A percentile compares a stretch with the other conserved stretches of the same genome.
These are phyloP conservation scores for Microsporum canis DNA, from an alignment of 2,329 filamentous ascomycete species.

Conservation along the genomic window DNA sequence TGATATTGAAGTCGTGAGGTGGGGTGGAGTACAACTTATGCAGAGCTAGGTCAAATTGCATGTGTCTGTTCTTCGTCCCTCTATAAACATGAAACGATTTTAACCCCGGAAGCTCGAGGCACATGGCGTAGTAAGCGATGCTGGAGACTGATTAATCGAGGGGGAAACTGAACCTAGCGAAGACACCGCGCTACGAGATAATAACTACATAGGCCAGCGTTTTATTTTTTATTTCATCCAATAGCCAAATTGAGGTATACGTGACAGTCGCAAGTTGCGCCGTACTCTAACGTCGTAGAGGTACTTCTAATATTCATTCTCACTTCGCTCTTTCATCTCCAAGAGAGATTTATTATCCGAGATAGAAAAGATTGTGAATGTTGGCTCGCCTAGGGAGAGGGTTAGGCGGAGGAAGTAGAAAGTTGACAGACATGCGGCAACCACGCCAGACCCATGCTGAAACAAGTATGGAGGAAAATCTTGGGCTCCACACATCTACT, in stretches of 20 bases:
- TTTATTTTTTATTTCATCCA: too few relatives aligned
- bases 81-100: slow-evolving; percentile 1
- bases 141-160: background rate
- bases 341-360: background rate
- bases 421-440: background rate
- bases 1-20: background rate
- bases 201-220: background rate
- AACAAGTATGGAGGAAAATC: background rate
- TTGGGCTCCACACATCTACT: background rate
- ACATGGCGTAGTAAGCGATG: background rate
- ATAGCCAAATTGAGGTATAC: too few relatives aligned
- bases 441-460: background rate
- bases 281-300: too few relatives aligned
- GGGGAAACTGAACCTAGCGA: background rate
- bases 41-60: background rate
- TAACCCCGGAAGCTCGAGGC: background rate
- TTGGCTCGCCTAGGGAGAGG: too few relatives aligned
- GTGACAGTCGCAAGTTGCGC: too few relatives aligned
- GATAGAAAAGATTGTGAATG: too few relatives aligned
- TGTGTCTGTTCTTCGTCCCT: background rate
- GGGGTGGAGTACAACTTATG: background rate
- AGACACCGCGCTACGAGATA: background rate
- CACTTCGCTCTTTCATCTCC: background rate
- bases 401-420: background rate
- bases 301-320: background rate